Evolutionary conservation across 768 basidiomycete genomes (phyloP).

Genomic region (Hortiboletus campestris): DNA sequence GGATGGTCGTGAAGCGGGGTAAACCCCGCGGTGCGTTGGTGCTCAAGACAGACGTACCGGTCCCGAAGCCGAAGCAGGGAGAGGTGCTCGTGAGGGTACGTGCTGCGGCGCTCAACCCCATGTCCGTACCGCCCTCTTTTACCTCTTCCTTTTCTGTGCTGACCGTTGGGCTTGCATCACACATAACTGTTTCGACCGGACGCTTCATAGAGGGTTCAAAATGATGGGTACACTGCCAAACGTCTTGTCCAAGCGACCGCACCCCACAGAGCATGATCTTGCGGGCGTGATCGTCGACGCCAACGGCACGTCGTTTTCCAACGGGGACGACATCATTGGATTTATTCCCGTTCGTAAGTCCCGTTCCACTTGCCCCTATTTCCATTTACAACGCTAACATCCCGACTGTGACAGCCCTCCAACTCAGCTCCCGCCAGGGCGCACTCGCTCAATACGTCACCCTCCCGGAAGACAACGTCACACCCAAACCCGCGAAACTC

Average conservation of each 20-base stretch:
- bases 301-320: conserved; percentile 49
- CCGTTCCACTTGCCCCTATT: too few species aligned
- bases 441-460: conserved; percentile 56
- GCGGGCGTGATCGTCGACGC: conserved; percentile 59
- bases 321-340: conserved; percentile 68
- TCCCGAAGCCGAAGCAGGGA: conserved; percentile 36
- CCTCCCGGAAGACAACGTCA: conserved; percentile 45
- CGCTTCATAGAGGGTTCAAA: conserved; percentile 53
- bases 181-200: background rate
- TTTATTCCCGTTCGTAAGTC: conserved; percentile 40
- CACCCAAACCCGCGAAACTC: conserved; percentile 43
- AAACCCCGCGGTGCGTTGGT: conserved; percentile 29
- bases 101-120: conserved; percentile 65
- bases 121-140: conserved; percentile 37
- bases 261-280: conserved; percentile 59
- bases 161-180: background rate
- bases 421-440: conserved; percentile 46
- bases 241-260: conserved; percentile 46
- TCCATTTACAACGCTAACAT: background rate
- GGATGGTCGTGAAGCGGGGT: conserved; percentile 32
- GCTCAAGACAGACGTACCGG: conserved; percentile 26
- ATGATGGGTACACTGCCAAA: conserved; percentile 49
- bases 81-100: conserved; percentile 52
- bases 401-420: conserved; percentile 16
- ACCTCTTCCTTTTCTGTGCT: background rate